Base-by-base conservation (phyloP, 306 rosid species). In the Echinosophora koreensis region DNA sequence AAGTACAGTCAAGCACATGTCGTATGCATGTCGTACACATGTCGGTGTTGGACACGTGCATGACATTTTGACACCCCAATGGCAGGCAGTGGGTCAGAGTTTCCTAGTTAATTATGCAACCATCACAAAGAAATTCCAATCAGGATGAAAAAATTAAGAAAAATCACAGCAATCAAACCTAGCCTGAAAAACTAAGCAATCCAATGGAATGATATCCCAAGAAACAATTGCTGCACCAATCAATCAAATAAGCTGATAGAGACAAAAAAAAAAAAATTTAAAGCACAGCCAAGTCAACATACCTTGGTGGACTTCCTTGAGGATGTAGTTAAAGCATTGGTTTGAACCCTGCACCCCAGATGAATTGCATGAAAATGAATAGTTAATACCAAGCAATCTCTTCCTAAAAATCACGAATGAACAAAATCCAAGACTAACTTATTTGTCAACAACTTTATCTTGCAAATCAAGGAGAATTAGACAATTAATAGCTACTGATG, bases 231-330 rank as follows among this genome's bases (percentile, higher is more conserved):
- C 16, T 34, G 37, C 54, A 13, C 42, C 37, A 22, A 57, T 27
- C 76, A 74, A 78, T 61, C 54, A 78, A 51, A 41, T 22, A 64
- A 66, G 68, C 13, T 51, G 4, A 13, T 13, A 39, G 15, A 28
- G 22, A 35, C 47, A 22, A 70, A 42, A 5, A 27, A 63, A 42
- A 1, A 6, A 46, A n/a, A n/a, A n/a, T n/a, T 60, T n/a, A 54
- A 59, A 79, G 47, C 41, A 52, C 44, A 64, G 79, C 39, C 39
- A 32, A 64, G 81, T 34, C 35, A 32, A 77, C 88, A 55, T 85
- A 94, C 97, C 89, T 81, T 88, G 69, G 57, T 49, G 79, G 88
- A 82, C 77, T 86, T 89, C 75, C 88, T 83, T 30, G 86, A 77
- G 79, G 87, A 57, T 61, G 85, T 62, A 38, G 30, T 65, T 74